Base-by-base conservation (phyloP, 306 rosid species). In the Hippophae gyantsensis region DNA sequence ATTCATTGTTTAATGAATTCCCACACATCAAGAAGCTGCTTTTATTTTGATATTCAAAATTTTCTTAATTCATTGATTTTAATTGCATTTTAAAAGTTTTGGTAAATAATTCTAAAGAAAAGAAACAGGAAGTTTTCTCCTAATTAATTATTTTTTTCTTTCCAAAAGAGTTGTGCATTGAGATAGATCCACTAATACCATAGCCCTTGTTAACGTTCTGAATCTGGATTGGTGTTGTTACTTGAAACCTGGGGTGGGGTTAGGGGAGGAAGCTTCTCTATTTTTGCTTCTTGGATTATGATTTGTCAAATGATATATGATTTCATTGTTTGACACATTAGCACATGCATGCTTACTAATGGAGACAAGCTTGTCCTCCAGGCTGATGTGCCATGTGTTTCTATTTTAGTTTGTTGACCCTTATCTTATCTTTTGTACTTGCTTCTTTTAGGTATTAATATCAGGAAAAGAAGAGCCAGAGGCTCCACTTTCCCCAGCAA, bases 381-480 rank as follows among this genome's bases (percentile, higher is more conserved):
- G 8, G 49, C 11, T 46, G 23, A 46, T 46, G 11, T 48, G 52
- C 52, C 52, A 48, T 12, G 23, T 18, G 23, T 18, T 48, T 0
- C 6, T 48, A 48, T 48, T 18, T 13, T 72, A 18, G 23, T 18
- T 18, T 18, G 23, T 32, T 32, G 3, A 32, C 38, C 56, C 6
- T 42, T 42, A 23, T 57, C 53, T 57, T 48, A 10, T 44, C 47
- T 67, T 61, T 73, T 7, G 47, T 41, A 18, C 60, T 74, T 54
- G 12, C 65, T 62, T 50, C 38, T 58, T 69, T 60, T 59, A 92
- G 99, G 99, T 92, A 64, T 84, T 93, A 54, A 67, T 93, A 46
- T 80, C 99, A 0, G 97, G 95, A 71, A 93, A 87, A 73, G 97
- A 93, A 76, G 97, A 86, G 62, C 83, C 61, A 1, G 96, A 85